phyloP scores from a whole-genome alignment of 1,139 yeast genomes.

The Dujonia santamariae region DNA sequence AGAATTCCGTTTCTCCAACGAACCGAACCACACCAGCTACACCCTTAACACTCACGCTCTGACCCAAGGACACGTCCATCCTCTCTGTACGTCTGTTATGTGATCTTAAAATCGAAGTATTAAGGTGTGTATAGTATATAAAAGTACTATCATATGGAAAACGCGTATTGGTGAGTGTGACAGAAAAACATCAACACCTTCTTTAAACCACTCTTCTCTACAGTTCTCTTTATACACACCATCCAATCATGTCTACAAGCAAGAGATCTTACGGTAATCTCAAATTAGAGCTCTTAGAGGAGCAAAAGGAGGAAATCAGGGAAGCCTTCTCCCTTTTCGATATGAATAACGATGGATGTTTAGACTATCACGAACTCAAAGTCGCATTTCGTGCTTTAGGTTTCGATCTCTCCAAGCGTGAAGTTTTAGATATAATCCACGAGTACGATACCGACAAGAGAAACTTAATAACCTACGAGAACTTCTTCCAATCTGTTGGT shows the following conservation, averaged over 20 bases:
- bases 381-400: constrained; percentile 94
- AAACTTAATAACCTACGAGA: constrained; percentile 72
- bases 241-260: constrained; percentile 7
- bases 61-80: constrained; percentile 38
- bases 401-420: constrained; percentile 77
- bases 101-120: too few relatives aligned
- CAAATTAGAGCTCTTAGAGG: constrained; percentile 72
- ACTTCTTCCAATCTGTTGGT: constrained; percentile 77
- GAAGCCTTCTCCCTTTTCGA: constrained; percentile 94
- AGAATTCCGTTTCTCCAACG: constrained; percentile 55
- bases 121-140: too few relatives aligned
- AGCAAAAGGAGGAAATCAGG: constrained; percentile 87
- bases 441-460: constrained; percentile 80
- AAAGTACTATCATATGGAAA: too few relatives aligned
- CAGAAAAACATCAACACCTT: too few relatives aligned
- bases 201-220: too few relatives aligned
- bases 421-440: constrained; percentile 75
- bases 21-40: constrained; percentile 45
- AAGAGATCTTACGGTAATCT: constrained; percentile 32
- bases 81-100: too few relatives aligned
- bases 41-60: constrained; percentile 39
- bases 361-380: constrained; percentile 90
- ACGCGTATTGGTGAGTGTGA: too few relatives aligned
- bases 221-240: too few relatives aligned
- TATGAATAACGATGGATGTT: constrained; percentile 83